These are phyloP conservation scores for Daucus carota DNA, from an alignment of 129 eudicot genomes.

Conservation along the genomic window DNA sequence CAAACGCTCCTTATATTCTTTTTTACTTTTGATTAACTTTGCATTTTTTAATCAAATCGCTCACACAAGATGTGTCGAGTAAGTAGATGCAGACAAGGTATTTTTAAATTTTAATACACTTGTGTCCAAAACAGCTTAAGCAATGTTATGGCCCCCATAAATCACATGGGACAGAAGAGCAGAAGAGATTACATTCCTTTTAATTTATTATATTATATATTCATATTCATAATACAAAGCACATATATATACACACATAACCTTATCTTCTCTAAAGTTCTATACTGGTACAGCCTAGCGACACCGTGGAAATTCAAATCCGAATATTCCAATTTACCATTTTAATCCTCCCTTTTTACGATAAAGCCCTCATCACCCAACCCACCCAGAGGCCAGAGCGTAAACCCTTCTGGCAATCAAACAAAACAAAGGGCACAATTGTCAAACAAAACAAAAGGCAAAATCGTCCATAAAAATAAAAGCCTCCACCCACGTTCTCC, in stretches of 20 bases:
- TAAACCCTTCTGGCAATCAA: no score
- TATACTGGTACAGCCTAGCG: conserved; percentile 1
- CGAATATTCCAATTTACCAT: background rate
- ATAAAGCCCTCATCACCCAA: background rate
- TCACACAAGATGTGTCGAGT: background rate
- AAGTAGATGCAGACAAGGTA: background rate
- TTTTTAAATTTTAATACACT: background rate
- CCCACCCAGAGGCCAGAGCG: no score
- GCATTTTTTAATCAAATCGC: background rate
- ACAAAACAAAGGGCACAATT: background rate
- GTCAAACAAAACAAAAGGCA: conserved; percentile 1
- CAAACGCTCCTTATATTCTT: no score
- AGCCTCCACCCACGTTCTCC: conserved; percentile 41
- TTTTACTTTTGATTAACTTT: background rate
- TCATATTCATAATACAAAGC: no score
- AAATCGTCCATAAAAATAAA: background rate
- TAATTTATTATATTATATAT: no score
- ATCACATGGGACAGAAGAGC: conserved; percentile 15
- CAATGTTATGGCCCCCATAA: conserved; percentile 4
- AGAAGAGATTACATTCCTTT: background rate
- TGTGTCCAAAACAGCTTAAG: background rate
- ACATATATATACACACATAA: background rate
- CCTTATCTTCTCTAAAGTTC: conserved; percentile 11
- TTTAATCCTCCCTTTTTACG: background rate
- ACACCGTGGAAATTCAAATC: conserved; percentile 23